Evolutionary conservation across 2,329 filamentous ascomycete genomes (phyloP).

Genomic region (Colletotrichum falcatum): DNA sequence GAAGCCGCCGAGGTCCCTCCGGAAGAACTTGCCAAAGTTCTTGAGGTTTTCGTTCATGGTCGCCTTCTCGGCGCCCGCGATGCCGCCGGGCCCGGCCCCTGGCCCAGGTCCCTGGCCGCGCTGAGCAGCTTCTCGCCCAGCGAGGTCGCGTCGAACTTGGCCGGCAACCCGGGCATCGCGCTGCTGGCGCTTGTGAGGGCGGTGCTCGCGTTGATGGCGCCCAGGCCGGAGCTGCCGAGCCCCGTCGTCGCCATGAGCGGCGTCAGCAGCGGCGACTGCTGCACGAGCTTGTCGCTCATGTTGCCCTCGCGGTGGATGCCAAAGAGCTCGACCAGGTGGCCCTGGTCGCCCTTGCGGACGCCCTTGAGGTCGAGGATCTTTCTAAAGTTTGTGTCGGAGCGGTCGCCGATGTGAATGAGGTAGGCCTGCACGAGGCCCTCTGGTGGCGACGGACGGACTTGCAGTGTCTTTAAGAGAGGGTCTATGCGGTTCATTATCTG

Average conservation of each 20-base stretch:
- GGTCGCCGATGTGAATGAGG: conserved; percentile 95
- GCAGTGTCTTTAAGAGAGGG: conserved; percentile 93
- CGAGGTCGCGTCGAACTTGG: conserved; percentile 82
- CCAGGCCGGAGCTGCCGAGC: conserved; percentile 49
- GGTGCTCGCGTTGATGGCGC: conserved; percentile 58
- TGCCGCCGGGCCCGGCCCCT: conserved; percentile 49
- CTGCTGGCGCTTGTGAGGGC: conserved; percentile 52
- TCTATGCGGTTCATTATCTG: conserved; percentile 88
- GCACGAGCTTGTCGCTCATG: conserved; percentile 76
- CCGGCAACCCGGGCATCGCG: conserved; percentile 53
- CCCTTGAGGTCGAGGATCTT: conserved; percentile 98
- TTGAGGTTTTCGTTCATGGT: conserved; percentile 94
- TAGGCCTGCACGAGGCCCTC: conserved; percentile 98
- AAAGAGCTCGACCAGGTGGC: conserved; percentile 88
- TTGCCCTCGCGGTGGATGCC: conserved; percentile 81
- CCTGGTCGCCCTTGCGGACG: conserved; percentile 85
- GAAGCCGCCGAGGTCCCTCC: conserved; percentile 83
- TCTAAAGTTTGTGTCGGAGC: conserved; percentile 92
- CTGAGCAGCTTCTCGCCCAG: conserved; percentile 91
- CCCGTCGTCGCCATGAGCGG: conserved; percentile 67
- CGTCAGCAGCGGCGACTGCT: conserved; percentile 77
- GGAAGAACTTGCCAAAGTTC: conserved; percentile 97
- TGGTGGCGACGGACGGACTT: conserved; percentile 90
- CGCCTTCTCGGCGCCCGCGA: conserved; percentile 64
- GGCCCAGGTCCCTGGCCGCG: conserved; percentile 85